Evolutionary conservation across 1,139 yeast species (phyloP), one percentile per base, ranked within the genome.

Genomic region (Yamadazyma taylorii): DNA sequence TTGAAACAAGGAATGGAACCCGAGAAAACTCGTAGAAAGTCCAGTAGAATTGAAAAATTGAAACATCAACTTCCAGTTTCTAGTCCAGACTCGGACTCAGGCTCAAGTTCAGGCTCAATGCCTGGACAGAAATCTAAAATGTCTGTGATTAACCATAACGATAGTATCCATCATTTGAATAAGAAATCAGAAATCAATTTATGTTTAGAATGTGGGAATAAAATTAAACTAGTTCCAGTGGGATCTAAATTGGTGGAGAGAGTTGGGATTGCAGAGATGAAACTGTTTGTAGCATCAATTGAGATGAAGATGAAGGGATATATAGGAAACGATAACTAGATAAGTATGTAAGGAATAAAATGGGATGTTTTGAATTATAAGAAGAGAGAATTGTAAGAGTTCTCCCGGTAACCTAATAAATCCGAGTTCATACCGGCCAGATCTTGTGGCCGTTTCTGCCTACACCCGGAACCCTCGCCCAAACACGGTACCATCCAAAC

Each of bases 151-250:
- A 44, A 39, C 23, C 42, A 42, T 15, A 39, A 33, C 14, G 27
- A 39, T 13, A 46, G 37, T 17, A 44, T 54, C 45, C 47, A 45
- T 26, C 46, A 49, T 32, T 48, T 60, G 33, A 62, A 63, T 41
- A 48, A 47, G 21, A 51, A 55, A 33, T 55, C 52, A n/a, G 41
- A 31, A 24, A 46, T 46, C 28, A 39, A 40, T 6, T 38, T 55
- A 14, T 58, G 63, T 37, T 36, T 57, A 17, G 43, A 46, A n/a
- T 58, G 63, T 46, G 50, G 49, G 24, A 32, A 23, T 7, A 38
- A 33, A 16, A 23, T 38, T 2, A 28, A 32, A n/a, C n/a, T 34
- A 2, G 39, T 43, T 2, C 47, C 45, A 14, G 14, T 17, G 21
- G 28, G 29, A 26, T 35, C 40, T 13, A 16, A 19, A 23, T 14